A percentile compares a stretch with the other conserved stretches of the same genome.
Evolutionary conservation across 495 filamentous ascomycete species (phyloP).

Genomic region (Talaromyces trachyspermus): DNA sequence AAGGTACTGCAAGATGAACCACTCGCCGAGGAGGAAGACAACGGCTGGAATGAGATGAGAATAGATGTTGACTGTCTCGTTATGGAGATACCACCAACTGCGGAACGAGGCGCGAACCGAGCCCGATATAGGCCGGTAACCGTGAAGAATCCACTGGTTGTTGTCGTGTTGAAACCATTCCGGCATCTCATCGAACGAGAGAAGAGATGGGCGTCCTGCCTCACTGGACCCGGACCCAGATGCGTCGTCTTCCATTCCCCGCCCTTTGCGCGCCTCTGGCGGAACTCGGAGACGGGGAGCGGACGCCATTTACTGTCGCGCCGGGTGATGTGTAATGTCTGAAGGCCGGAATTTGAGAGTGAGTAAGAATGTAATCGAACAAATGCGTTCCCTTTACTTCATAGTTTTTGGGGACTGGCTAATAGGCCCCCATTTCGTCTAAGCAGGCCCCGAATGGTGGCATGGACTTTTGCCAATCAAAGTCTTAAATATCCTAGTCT

Average conservation of each 20-base stretch:
- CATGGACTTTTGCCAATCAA: not conserved
- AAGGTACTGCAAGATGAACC: slow-evolving; percentile 17
- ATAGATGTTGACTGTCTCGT: slow-evolving; percentile 29
- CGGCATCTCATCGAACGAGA: slow-evolving; percentile 24
- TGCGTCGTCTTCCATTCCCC: slow-evolving; percentile 15
- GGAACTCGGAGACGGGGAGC: slow-evolving; percentile 18
- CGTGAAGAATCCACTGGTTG: slow-evolving; percentile 21
- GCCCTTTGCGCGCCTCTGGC: slow-evolving; percentile 13
- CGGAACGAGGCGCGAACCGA: slow-evolving; percentile 21
- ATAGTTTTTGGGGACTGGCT: not conserved
- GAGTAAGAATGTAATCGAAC: slow-evolving; percentile 7
- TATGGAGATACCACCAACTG: slow-evolving; percentile 26
- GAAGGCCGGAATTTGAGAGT: slow-evolving; percentile 8
- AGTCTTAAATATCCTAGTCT: not conserved
- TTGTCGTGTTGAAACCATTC: slow-evolving; percentile 19
- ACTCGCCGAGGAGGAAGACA: slow-evolving; percentile 14
- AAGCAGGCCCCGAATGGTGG: not conserved
- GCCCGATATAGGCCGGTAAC: slow-evolving; percentile 25
- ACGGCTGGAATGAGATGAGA: slow-evolving; percentile 25
- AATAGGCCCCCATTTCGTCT: not conserved
- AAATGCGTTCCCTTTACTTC: slow-evolving; percentile 8
- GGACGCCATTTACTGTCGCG: slow-evolving; percentile 11
- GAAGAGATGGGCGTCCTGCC: slow-evolving; percentile 17
- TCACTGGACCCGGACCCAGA: slow-evolving; percentile 9
- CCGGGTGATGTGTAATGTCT: slow-evolving; percentile 1